Conservation (phyloP, 306 rosid genomes). For the Ormosia semicastrata region DNA sequence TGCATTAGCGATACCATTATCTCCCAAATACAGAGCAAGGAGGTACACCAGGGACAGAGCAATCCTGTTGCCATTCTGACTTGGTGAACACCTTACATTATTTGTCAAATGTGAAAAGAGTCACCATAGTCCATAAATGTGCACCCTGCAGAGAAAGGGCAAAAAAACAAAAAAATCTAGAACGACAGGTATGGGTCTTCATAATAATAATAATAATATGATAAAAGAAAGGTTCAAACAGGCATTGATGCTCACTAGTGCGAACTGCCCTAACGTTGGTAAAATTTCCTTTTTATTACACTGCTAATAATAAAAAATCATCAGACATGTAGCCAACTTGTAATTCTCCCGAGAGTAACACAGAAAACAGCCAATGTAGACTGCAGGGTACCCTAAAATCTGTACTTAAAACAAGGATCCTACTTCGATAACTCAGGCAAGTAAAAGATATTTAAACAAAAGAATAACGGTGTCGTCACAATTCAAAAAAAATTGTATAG, state of each 20-base stretch:
- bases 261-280: neutral
- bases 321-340: neutral
- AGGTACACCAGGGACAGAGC: too few relatives aligned
- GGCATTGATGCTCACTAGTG: neutral
- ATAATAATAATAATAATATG: neutral
- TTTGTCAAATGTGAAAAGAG: neutral
- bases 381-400: slow-evolving; percentile 21
- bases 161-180: neutral
- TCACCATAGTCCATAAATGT: neutral
- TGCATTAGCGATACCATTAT: neutral
- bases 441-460: slow-evolving; percentile 53
- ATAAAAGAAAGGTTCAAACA: neutral
- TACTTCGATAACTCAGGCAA: slow-evolving; percentile 34
- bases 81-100: too few relatives aligned
- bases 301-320: neutral
- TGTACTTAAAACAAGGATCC: neutral
- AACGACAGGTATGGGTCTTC: neutral
- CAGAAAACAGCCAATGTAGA: slow-evolving; percentile 12
- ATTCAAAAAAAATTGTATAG: slow-evolving; percentile 84
- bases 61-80: neutral
- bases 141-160: neutral
- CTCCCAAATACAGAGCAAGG: too few relatives aligned
- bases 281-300: neutral
- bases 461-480: slow-evolving; percentile 53
- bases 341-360: neutral